phyloP scores from a whole-genome alignment of 2,329 filamentous ascomycete genomes.

The Lomentospora prolificans region DNA sequence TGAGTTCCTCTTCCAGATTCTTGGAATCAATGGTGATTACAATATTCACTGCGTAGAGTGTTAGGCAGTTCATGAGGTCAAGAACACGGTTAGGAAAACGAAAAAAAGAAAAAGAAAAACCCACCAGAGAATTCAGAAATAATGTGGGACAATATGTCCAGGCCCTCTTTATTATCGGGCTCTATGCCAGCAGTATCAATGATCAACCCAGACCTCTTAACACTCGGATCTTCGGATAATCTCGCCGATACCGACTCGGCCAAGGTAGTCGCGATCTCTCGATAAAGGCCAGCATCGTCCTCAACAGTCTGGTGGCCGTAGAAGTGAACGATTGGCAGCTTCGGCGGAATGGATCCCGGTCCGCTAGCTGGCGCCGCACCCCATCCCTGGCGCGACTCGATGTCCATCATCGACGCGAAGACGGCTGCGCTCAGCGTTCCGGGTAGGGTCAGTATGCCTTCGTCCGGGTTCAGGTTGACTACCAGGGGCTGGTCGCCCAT shows the following conservation, averaged over 20 bases:
- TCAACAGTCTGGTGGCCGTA: constrained; percentile 67
- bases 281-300: constrained; percentile 64
- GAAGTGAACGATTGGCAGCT: constrained; percentile 84
- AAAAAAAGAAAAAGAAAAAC: constrained; percentile 3
- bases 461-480: constrained; percentile 74
- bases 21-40: constrained; percentile 77
- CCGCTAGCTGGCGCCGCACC: constrained; percentile 86
- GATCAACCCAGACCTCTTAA: constrained; percentile 67
- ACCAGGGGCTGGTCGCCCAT: constrained; percentile 66
- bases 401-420: constrained; percentile 77
- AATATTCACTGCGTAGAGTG: constrained; percentile 49
- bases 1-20: constrained; percentile 63
- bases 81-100: background rate
- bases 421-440: constrained; percentile 80
- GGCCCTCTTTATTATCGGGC: constrained; percentile 53
- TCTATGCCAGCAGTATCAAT: constrained; percentile 72
- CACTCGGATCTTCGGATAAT: constrained; percentile 63
- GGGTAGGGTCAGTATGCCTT: constrained; percentile 68
- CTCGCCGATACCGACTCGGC: constrained; percentile 70
- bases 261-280: constrained; percentile 62
- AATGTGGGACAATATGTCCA: constrained; percentile 75
- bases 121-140: constrained; percentile 43
- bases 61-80: no score
- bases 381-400: constrained; percentile 71
- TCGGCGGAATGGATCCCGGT: constrained; percentile 78